phyloP scores from a whole-genome alignment of 331 rosid species.

The Quercus phellos region DNA sequence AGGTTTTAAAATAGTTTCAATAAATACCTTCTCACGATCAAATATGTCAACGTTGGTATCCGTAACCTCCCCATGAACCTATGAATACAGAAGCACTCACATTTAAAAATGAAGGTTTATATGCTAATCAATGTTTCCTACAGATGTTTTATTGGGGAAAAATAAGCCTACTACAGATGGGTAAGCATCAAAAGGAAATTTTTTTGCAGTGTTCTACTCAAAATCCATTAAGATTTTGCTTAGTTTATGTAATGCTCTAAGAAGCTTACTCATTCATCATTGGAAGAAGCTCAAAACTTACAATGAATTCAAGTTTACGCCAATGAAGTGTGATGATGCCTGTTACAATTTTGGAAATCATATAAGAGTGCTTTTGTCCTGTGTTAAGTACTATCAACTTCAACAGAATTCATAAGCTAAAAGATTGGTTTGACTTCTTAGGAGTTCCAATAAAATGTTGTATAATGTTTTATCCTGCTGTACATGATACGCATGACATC shows the following conservation, averaged over 20 bases:
- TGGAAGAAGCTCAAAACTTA: not conserved
- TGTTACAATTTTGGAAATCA: not conserved
- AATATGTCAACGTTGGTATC: constrained; percentile 69
- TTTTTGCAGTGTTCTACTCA: not conserved
- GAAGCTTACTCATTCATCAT: not conserved
- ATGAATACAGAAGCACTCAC: constrained; percentile 13
- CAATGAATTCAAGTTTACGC: not conserved
- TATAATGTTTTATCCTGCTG: constrained; percentile 1
- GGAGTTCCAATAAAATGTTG: not conserved
- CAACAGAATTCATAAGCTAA: not conserved
- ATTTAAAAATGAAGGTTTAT: constrained; percentile 10
- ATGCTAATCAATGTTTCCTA: constrained; percentile 1
- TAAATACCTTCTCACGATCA: constrained; percentile 85
- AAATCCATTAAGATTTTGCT: not conserved
- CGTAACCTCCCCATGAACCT: constrained; percentile 96
- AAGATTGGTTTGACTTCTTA: not conserved
- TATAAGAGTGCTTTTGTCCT: not conserved
- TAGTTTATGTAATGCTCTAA: not conserved
- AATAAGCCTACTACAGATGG: not conserved
- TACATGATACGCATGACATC: constrained; percentile 6
- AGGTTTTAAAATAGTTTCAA: constrained; percentile 77
- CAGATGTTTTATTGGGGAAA: not conserved
- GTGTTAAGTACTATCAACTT: not conserved
- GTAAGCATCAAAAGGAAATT: not conserved
- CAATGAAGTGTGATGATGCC: not conserved